These are phyloP conservation scores for Thelonectria rubi DNA, from an alignment of 2,329 filamentous ascomycete species.

Conservation along the genomic window DNA sequence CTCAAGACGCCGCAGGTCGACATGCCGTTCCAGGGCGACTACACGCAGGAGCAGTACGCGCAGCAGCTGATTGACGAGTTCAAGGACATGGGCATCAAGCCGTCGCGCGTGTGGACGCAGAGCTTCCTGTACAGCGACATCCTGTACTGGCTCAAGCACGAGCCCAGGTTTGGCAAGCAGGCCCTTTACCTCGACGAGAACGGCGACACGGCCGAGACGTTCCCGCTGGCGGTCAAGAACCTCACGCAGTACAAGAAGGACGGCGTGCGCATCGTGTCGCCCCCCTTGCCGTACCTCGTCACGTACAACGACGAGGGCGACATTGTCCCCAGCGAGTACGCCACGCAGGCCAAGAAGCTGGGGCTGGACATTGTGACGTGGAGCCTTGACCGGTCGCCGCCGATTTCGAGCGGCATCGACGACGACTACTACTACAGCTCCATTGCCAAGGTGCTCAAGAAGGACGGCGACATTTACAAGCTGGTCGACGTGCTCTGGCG, in stretches of 20 bases:
- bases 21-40: constrained; percentile 73
- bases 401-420: constrained; percentile 59
- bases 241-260: constrained; percentile 63
- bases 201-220: constrained; percentile 62
- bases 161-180: constrained; percentile 68
- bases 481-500: constrained; percentile 71
- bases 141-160: constrained; percentile 71
- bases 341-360: constrained; percentile 65
- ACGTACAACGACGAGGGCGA: constrained; percentile 56
- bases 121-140: constrained; percentile 72
- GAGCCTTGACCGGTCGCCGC: constrained; percentile 73
- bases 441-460: constrained; percentile 62
- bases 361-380: constrained; percentile 74
- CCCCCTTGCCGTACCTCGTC: constrained; percentile 70
- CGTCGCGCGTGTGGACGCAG: constrained; percentile 68
- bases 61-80: constrained; percentile 73
- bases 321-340: constrained; percentile 72
- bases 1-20: constrained; percentile 73
- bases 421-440: constrained; percentile 66
- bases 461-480: constrained; percentile 73
- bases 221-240: constrained; percentile 63
- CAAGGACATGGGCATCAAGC: constrained; percentile 60
- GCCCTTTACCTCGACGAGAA: constrained; percentile 72
- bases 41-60: constrained; percentile 71
- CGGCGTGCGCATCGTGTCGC: constrained; percentile 70